Evolutionary conservation across 177 flowering plant genomes (phyloP), one percentile per base, ranked within the genome.

Genomic region (Tripterygium wilfordii): DNA sequence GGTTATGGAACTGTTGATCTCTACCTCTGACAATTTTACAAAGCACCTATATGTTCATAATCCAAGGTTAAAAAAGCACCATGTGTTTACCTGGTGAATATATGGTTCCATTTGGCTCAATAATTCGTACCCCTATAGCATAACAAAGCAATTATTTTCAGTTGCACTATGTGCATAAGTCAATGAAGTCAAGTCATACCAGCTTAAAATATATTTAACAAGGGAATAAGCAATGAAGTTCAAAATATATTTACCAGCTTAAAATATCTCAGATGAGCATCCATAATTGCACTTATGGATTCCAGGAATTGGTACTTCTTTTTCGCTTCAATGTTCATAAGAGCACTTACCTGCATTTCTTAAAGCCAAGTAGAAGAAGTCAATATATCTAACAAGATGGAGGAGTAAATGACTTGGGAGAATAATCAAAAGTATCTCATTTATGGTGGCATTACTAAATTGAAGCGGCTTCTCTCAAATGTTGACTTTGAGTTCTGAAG

Each of bases 391-490:
- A 48, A 17, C 52, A 58, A 45, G 41, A 47, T 26, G n/a, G n/a
- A n/a, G n/a, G n/a, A n/a, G n/a, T n/a, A n/a, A n/a, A n/a, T n/a
- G n/a, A n/a, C n/a, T n/a, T n/a, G n/a, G n/a, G n/a, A n/a, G n/a
- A n/a, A n/a, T n/a, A n/a, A n/a, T n/a, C n/a, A n/a, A n/a, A n/a
- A n/a, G n/a, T n/a, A n/a, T n/a, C n/a, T n/a, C n/a, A n/a, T n/a
- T n/a, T n/a, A n/a, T n/a, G n/a, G n/a, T n/a, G n/a, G n/a, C n/a
- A n/a, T n/a, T 85, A 90, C 98, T 66, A 91, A 72, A 72, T 76
- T 79, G 72, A 91, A 91, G 63, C 98, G 96, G 59, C 89, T 85
- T 65, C 70, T 79, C 64, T 91, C 98, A 74, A 91, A 91, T 49
- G 89, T 67, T 56, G 96, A 91, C 66, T 83, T 91, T 35, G 98